Evolutionary conservation across 2,329 filamentous ascomycete species (phyloP), one percentile per base, ranked within the genome.

Genomic region (Blumeria graminis): DNA sequence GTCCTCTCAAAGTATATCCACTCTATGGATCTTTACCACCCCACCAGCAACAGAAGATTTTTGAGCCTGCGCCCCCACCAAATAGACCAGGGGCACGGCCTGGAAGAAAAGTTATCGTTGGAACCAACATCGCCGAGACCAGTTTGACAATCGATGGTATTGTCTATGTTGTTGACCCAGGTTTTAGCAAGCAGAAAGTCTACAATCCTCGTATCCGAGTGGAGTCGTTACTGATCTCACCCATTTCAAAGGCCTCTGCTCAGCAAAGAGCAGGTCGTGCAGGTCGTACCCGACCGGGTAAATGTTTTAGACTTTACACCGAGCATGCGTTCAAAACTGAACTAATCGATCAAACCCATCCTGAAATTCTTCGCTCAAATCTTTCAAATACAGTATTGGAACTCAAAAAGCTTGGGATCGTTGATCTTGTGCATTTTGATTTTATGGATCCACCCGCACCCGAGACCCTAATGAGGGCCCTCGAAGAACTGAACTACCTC

Each of bases 141-240:
- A 90, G 84, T 65, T 78, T 98, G 70, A 98, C 92, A 51, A 98
- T 98, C 59, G 92, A 98, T 66, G 92, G 92, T 67, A 98, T 98
- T 61, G 92, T 98, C 38, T 98, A 95, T 66, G 92, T 98, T 36
- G 90, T 98, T n/a, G 92, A 98, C 65, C 90, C 92, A 1, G 92
- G 92, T 38, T 98, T 98, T 73, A 94, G 88, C 72, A 98, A 98
- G 73, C 92, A 98, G 66, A 98, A 96, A 71, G 92, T 96, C 60
- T 98, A 96, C 74, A 96, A 98, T 69, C 90, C 92, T 22, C 82
- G 92, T 59, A 93, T 94, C 63, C 82, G 92, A 69, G 89, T 98
- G 61, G 92, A 98, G 71, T 96, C 92, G 0, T 76, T 98, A 7
- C 75, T 98, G n/a, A 90, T 98, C 5, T 95, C 92, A 3, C 89